Percentiles rank a stretch among this genome's conserved stretches.
These are phyloP conservation scores for Lasiodiplodia citricola DNA, from an alignment of 2,329 filamentous ascomycete genomes.

Conservation along the genomic window DNA sequence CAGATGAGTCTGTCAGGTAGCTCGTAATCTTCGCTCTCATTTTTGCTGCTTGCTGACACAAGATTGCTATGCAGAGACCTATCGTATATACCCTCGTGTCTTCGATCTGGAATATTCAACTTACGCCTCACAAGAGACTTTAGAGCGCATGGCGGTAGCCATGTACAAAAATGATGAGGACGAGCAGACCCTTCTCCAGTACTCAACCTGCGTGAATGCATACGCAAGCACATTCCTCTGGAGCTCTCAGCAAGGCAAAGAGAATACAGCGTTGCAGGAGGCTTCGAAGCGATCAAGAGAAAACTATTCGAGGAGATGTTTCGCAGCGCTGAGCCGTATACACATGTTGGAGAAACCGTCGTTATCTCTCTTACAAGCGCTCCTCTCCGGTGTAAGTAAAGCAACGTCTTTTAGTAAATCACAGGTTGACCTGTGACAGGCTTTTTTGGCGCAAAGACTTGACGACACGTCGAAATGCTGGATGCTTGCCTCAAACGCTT, in stretches of 20 bases:
- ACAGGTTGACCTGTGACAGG: constrained; percentile 26
- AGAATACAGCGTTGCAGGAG: constrained; percentile 33
- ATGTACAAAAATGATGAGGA: constrained; percentile 38
- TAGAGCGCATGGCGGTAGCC: constrained; percentile 38
- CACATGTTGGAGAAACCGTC: constrained; percentile 38
- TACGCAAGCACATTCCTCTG: constrained; percentile 31
- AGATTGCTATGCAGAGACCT: neutral
- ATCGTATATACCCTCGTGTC: neutral
- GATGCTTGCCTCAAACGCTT: constrained; percentile 39
- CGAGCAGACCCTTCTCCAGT: constrained; percentile 37
- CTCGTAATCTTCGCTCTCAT: too few relatives aligned
- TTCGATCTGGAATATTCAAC: constrained; percentile 11
- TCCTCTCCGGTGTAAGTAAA: constrained; percentile 38
- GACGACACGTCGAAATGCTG: constrained; percentile 41
- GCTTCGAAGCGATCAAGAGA: constrained; percentile 37
- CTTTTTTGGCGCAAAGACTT: constrained; percentile 40
- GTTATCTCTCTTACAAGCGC: constrained; percentile 37
- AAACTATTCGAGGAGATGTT: constrained; percentile 37
- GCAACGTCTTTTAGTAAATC: neutral
- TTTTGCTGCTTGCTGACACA: neutral
- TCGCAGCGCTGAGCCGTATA: constrained; percentile 38
- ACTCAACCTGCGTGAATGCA: constrained; percentile 41
- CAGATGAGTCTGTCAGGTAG: constrained; percentile 12
- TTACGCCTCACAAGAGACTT: constrained; percentile 34
- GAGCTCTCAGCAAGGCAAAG: constrained; percentile 36